phyloP scores from a whole-genome alignment of 164 flowering plant genomes.

The Dillenia suffruticosa region DNA sequence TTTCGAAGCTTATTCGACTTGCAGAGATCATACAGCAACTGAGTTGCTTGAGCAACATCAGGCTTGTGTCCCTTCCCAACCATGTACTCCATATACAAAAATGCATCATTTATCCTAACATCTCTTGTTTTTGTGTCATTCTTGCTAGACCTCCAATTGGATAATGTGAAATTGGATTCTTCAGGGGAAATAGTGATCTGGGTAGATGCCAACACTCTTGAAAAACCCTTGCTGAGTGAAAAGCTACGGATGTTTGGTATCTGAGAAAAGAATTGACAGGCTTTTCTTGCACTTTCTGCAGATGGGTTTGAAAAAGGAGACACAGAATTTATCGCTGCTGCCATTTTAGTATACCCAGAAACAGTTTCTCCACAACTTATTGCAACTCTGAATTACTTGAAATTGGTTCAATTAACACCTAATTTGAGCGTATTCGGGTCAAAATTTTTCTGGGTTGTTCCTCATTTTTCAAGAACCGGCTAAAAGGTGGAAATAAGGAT shows the following conservation, averaged over 20 bases:
- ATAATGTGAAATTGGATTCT: conserved; percentile 46
- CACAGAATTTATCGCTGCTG: conserved; percentile 35
- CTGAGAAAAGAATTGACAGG: conserved; percentile 41
- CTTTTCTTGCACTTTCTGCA: conserved; percentile 27
- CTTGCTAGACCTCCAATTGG: conserved; percentile 59
- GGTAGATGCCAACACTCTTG: conserved; percentile 53
- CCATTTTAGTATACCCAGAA: conserved; percentile 26
- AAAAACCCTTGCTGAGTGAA: conserved; percentile 43
- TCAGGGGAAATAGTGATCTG: conserved; percentile 49
- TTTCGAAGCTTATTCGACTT: conserved; percentile 56
- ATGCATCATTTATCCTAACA: conserved; percentile 55
- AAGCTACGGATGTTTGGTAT: conserved; percentile 40
- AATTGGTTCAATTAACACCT: no score
- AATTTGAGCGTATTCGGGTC: no score
- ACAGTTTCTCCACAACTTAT: conserved; percentile 1
- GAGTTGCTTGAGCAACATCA: conserved; percentile 59
- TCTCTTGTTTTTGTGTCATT: conserved; percentile 39
- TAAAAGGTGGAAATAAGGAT: no score
- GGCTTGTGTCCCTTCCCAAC: conserved; percentile 68
- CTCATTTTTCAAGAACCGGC: no score
- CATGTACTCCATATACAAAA: conserved; percentile 56
- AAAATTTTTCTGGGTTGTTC: no score
- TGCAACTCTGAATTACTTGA: conserved; percentile 22
- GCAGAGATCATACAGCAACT: conserved; percentile 72
- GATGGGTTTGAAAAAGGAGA: conserved; percentile 37